phyloP scores from a whole-genome alignment of 257 asterid species.

The Primulina huaijiensis region DNA sequence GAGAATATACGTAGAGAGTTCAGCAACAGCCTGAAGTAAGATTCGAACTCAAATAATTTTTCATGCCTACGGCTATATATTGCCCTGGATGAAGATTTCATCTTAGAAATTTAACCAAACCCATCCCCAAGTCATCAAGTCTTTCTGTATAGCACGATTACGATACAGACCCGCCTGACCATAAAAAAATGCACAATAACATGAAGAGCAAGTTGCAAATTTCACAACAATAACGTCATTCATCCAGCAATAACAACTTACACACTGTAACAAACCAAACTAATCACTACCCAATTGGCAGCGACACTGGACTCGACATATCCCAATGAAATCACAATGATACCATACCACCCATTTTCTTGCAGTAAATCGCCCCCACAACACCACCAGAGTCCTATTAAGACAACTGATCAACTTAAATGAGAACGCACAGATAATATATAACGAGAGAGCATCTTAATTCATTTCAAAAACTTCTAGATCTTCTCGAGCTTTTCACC shows the following conservation, averaged over 20 bases:
- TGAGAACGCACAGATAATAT: constrained; percentile 14
- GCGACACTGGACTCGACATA: constrained; percentile 28
- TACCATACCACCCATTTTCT: constrained; percentile 22
- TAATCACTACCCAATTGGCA: constrained; percentile 32
- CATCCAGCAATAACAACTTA: constrained; percentile 42
- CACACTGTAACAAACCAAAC: constrained; percentile 40
- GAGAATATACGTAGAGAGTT: no score
- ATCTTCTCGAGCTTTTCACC: constrained; percentile 60
- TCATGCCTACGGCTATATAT: no score
- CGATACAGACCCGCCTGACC: neutral
- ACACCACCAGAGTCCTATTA: constrained; percentile 22
- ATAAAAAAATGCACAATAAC: constrained; percentile 6
- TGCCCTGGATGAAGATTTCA: no score
- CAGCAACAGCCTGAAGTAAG: no score
- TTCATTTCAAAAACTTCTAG: constrained; percentile 24
- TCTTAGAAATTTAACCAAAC: neutral
- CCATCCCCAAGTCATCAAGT: neutral
- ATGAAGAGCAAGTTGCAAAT: constrained; percentile 27
- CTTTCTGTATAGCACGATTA: neutral
- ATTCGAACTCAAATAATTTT: no score
- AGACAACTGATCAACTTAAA: constrained; percentile 28
- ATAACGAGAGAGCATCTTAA: constrained; percentile 24
- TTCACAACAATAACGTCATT: constrained; percentile 34
- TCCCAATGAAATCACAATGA: constrained; percentile 25
- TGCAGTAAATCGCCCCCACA: constrained; percentile 24